Evolutionary conservation across 176 grass and related monocot genomes (phyloP).

Genomic region (Metroxylon sagu): DNA sequence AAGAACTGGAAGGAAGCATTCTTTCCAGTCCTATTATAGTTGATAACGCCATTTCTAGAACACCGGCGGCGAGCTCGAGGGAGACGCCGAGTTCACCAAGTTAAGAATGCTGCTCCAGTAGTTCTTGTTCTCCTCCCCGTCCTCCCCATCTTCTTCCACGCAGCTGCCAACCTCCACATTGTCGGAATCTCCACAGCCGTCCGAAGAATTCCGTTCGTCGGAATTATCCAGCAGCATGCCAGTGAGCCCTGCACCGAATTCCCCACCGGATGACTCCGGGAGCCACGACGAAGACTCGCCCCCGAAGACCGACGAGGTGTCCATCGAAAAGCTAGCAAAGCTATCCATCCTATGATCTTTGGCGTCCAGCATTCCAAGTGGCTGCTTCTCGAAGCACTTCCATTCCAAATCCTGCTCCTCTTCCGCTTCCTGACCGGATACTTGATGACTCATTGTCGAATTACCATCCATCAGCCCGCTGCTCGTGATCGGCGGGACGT

Average conservation of each 20-base stretch:
- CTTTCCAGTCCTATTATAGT: constrained; percentile 18
- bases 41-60: constrained; percentile 33
- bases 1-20: constrained; percentile 18
- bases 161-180: constrained; percentile 30
- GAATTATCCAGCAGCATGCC: constrained; percentile 55
- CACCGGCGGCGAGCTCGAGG: constrained; percentile 31
- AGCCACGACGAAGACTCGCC: constrained; percentile 42
- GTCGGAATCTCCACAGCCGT: constrained; percentile 62
- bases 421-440: constrained; percentile 7
- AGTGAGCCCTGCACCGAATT: constrained; percentile 40
- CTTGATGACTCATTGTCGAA: constrained; percentile 12
- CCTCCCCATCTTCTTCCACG: constrained; percentile 30
- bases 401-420: constrained; percentile 20
- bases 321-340: constrained; percentile 16
- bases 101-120: constrained; percentile 90
- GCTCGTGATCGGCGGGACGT: constrained; percentile 24
- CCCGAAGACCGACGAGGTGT: neutral
- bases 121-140: constrained; percentile 52
- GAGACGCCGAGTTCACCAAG: constrained; percentile 59
- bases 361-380: too few species aligned
- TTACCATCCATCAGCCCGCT: constrained; percentile 29
- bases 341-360: constrained; percentile 13
- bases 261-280: constrained; percentile 10
- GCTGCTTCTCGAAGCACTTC: constrained; percentile 55
- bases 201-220: constrained; percentile 34